Evolutionary conservation across 805 yeast species (phyloP).

Genomic region (Metschnikowia colocasiae): DNA sequence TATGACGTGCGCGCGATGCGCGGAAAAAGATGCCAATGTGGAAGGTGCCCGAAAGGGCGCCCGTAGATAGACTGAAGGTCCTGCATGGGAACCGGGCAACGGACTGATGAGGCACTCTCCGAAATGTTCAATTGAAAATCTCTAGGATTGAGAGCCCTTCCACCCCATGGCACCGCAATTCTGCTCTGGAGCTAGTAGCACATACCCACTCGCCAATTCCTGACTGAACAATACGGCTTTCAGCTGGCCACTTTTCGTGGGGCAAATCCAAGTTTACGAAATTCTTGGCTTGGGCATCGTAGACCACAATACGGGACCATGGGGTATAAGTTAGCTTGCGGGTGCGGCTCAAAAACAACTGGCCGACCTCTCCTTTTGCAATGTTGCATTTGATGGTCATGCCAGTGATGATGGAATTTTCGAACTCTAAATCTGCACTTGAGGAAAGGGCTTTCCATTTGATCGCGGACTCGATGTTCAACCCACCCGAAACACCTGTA

Average conservation of each 20-base stretch:
- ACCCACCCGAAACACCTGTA: constrained; percentile 6
- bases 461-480: constrained; percentile 5
- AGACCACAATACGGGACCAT: constrained; percentile 10
- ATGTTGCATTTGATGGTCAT: constrained; percentile 11
- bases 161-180: constrained; percentile 9
- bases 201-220: constrained; percentile 19
- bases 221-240: constrained; percentile 9
- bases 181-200: constrained; percentile 12
- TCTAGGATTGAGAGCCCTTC: constrained; percentile 1
- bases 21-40: constrained; percentile 1
- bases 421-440: constrained; percentile 7
- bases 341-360: constrained; percentile 14
- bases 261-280: constrained; percentile 4
- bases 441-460: constrained; percentile 4
- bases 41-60: background rate
- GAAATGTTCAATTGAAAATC: background rate
- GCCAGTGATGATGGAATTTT: background rate
- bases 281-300: background rate
- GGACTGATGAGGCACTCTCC: background rate
- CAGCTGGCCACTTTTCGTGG: constrained; percentile 1
- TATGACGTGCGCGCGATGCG: background rate
- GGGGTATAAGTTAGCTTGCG: constrained; percentile 14
- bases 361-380: constrained; percentile 17
- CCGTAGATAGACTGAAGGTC: background rate
- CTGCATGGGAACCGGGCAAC: background rate